These are phyloP conservation scores for Senecio squalidus DNA, from an alignment of 140 eudicot species.

Conservation along the genomic window DNA sequence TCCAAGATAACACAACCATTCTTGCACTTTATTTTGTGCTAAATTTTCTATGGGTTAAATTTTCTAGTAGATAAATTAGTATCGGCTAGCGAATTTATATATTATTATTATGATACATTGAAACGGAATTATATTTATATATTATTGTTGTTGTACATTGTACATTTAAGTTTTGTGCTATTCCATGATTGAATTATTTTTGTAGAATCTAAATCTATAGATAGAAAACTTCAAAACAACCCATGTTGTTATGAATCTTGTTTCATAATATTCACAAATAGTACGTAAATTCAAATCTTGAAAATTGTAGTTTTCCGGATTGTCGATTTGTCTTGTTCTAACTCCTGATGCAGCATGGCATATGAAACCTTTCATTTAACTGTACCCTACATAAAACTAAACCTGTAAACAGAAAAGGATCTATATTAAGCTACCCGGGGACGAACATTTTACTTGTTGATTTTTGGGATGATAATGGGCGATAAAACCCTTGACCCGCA, in stretches of 20 bases:
- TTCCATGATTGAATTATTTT: background rate
- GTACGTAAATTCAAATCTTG: background rate
- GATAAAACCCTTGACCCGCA: no score
- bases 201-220: background rate
- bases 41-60: background rate
- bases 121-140: background rate
- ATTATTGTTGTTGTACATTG: background rate
- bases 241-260: slow-evolving; percentile 12
- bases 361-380: no score
- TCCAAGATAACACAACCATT: background rate
- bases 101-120: background rate
- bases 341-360: no score
- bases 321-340: no score
- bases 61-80: background rate
- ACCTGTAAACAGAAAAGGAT: no score
- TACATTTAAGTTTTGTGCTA: background rate
- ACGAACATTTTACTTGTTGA: no score
- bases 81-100: background rate
- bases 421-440: no score
- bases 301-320: background rate
- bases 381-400: no score
- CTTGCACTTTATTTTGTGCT: background rate
- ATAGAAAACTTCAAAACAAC: background rate
- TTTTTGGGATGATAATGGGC: no score
- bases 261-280: background rate